These are phyloP conservation scores for Phaffia rhodozyma DNA, from an alignment of 1,284 basidiomycete genomes.

Conservation along the genomic window DNA sequence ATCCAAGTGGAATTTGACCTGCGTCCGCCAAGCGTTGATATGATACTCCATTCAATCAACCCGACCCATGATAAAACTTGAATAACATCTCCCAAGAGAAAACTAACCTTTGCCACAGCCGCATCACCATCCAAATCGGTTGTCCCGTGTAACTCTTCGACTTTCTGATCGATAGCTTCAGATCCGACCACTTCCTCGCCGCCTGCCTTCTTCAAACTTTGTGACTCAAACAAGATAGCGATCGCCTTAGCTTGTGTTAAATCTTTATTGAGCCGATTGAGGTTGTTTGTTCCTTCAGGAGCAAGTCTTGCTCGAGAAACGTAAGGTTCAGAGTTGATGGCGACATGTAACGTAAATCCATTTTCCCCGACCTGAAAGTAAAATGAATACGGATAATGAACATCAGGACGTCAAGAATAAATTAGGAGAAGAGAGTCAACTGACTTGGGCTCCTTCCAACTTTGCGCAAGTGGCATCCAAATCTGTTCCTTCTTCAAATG, in stretches of 20 bases:
- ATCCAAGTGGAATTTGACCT: slow-evolving; percentile 66
- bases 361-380: slow-evolving; percentile 16
- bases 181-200: slow-evolving; percentile 29
- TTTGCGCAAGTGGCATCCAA: slow-evolving; percentile 58
- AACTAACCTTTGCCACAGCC: slow-evolving; percentile 35
- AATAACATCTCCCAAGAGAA: slow-evolving; percentile 2
- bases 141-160: slow-evolving; percentile 22
- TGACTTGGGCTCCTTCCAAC: slow-evolving; percentile 69
- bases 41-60: background rate
- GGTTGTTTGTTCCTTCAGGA: slow-evolving; percentile 64
- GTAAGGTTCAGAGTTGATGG: slow-evolving; percentile 49
- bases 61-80: slow-evolving; percentile 15
- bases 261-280: slow-evolving; percentile 66
- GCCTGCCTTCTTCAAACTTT: slow-evolving; percentile 25
- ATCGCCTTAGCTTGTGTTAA: slow-evolving; percentile 58
- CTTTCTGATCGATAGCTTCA: slow-evolving; percentile 1
- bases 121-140: slow-evolving; percentile 28
- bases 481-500: slow-evolving; percentile 68
- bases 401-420: slow-evolving; percentile 29
- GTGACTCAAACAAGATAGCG: slow-evolving; percentile 54
- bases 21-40: slow-evolving; percentile 2
- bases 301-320: slow-evolving; percentile 52
- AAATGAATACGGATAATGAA: background rate
- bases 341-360: slow-evolving; percentile 80
- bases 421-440: slow-evolving; percentile 22